Base-by-base conservation (phyloP, 2,329 filamentous ascomycete species). In the Fusarium proliferatum region DNA sequence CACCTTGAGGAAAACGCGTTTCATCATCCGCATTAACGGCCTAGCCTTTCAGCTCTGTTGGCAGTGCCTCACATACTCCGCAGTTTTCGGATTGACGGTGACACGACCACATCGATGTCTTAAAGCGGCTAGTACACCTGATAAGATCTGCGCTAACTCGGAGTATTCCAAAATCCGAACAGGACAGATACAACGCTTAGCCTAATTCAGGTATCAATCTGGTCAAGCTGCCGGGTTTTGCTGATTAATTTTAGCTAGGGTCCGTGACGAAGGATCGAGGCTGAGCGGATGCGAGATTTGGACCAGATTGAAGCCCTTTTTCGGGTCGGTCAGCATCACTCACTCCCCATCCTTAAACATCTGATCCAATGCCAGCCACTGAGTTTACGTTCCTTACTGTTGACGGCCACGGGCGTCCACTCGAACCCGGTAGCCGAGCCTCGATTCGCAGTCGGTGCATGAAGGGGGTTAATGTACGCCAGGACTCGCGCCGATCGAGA, bases 401-500 rank as follows among this genome's bases (percentile, higher is more conserved):
- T 0, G 45, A 67, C 8, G 39, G 64, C 1, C 34, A 30, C 5
- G 64, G 64, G 4, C 43, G 39, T 6, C 64, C 64, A 5, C 17
- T 26, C 0, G 62, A 36, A 5, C 39, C 62, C 1, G 39, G 39
- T 1, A 67, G 62, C 9, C 62, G 62, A 13, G 39, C 39, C 9
- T 36, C 62, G 19, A 67, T 67, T 1, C 23, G 64, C 1, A 67
- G 64, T 26, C 52, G 46, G 7, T 67, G 64, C 11, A 67, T 67
- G 64, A 51, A 46, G 26, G 64, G 64, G 2, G 45, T 67, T 10
- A 67, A 67, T 16, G 39, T 61, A 9, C 64, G 64, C 7, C 34
- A 41, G 5, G 62, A 38, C 30, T 67, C 64, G 8, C 52, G 64
- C 8, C 64, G 64, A 6, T 67, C 64, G 3, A 56, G 8, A 7